Percentiles rank a stretch among this genome's conserved stretches.
Conservation (phyloP, 345 rosid genomes). For the Anastatica hierochuntica region DNA sequence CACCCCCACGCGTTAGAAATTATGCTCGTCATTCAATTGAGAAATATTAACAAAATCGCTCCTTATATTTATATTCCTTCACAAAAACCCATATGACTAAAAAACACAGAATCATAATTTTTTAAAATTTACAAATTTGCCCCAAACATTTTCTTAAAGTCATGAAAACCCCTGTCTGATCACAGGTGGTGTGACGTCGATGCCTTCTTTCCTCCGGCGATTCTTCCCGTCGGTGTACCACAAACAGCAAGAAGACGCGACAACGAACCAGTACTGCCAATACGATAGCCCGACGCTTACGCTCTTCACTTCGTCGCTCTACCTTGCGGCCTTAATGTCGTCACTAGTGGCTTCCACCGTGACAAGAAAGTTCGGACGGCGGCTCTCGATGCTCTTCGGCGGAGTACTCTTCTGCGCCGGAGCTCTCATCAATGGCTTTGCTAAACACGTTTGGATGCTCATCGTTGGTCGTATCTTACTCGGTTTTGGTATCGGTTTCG, state of each 20-base stretch:
- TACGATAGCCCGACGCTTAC: slow-evolving; percentile 66
- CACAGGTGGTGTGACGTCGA: slow-evolving; percentile 90
- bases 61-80: too few relatives aligned
- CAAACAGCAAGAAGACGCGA: slow-evolving; percentile 33
- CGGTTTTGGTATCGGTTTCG: slow-evolving; percentile 95
- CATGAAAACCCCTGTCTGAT: not conserved
- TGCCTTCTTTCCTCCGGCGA: slow-evolving; percentile 52
- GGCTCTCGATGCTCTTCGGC: slow-evolving; percentile 78
- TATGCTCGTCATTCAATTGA: too few relatives aligned
- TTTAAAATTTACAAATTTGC: not conserved
- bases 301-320: slow-evolving; percentile 87
- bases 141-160: slow-evolving; percentile 1
- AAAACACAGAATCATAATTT: not conserved
- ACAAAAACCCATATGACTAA: not conserved
- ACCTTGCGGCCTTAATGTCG: slow-evolving; percentile 69
- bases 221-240: slow-evolving; percentile 64
- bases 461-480: slow-evolving; percentile 80
- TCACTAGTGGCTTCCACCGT: slow-evolving; percentile 75
- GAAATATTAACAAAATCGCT: too few relatives aligned
- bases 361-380: slow-evolving; percentile 69
- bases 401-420: slow-evolving; percentile 79
- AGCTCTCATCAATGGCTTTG: slow-evolving; percentile 74
- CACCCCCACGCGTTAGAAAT: not conserved
- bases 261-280: slow-evolving; percentile 66
- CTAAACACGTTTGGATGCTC: slow-evolving; percentile 79